These are phyloP conservation scores for Saksenaea vasiformis DNA, from an alignment of 371 early-diverging fungal species.

Conservation along the genomic window DNA sequence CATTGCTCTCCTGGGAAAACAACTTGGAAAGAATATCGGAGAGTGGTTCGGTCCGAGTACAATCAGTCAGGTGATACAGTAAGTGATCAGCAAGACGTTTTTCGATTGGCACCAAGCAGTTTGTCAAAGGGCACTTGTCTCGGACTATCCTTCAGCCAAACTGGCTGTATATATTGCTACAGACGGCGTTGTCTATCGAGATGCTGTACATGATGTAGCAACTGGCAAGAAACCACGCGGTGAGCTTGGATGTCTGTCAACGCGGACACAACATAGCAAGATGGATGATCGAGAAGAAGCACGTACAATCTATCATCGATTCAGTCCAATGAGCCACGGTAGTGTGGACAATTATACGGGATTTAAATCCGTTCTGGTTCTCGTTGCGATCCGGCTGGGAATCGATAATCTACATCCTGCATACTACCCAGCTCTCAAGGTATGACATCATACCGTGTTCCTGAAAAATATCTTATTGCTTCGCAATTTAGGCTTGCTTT, in stretches of 20 bases:
- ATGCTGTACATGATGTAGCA: conserved; percentile 51
- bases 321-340: conserved; percentile 9
- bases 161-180: conserved; percentile 71
- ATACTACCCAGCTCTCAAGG: conserved; percentile 76
- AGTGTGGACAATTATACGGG: conserved; percentile 17
- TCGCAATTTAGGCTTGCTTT: conserved; percentile 61
- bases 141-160: conserved; percentile 60
- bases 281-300: conserved; percentile 32
- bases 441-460: conserved; percentile 6
- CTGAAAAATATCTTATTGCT: neutral
- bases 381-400: conserved; percentile 89
- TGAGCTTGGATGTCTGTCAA: conserved; percentile 29
- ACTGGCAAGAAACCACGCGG: conserved; percentile 41
- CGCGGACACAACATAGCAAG: conserved; percentile 1
- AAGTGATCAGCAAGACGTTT: conserved; percentile 22
- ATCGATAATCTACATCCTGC: conserved; percentile 84
- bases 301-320: conserved; percentile 30
- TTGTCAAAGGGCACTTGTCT: conserved; percentile 63
- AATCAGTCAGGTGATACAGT: conserved; percentile 88
- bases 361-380: conserved; percentile 74
- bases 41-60: conserved; percentile 97
- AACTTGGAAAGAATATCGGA: conserved; percentile 88
- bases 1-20: conserved; percentile 83
- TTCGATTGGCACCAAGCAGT: conserved; percentile 1
- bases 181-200: conserved; percentile 75